Conservation (phyloP, 2,329 filamentous ascomycete species). For the Fusarium armeniacum region DNA sequence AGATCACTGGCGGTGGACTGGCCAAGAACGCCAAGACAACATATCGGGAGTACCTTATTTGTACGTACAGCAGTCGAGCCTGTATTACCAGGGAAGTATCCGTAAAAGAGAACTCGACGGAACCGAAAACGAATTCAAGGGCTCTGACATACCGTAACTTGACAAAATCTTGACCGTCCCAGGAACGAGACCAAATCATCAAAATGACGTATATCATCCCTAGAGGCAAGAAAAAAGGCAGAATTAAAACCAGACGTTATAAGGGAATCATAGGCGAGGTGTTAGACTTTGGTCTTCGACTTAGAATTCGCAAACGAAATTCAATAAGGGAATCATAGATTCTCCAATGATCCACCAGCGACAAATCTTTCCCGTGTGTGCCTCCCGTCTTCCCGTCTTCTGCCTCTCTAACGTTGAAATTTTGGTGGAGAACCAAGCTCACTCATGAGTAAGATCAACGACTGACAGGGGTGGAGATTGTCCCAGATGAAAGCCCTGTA, state of each 20-base stretch:
- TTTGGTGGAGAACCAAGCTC: constrained; percentile 40
- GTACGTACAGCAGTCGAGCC: background rate
- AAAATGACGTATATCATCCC: background rate
- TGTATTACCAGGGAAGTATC: constrained; percentile 1
- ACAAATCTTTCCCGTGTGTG: constrained; percentile 3
- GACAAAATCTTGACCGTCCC: background rate
- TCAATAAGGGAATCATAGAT: background rate
- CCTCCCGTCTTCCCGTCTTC: constrained; percentile 8
- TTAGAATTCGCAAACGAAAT: too few species aligned
- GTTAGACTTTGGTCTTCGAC: too few species aligned
- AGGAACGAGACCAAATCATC: background rate
- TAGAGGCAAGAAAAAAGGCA: too few species aligned
- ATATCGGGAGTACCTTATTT: constrained; percentile 35
- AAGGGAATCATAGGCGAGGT: too few species aligned
- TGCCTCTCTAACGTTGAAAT: constrained; percentile 31
- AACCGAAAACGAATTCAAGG: constrained; percentile 15
- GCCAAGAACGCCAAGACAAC: constrained; percentile 38
- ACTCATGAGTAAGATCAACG: constrained; percentile 32
- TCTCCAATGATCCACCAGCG: background rate
- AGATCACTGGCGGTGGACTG: constrained; percentile 36
- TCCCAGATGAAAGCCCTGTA: background rate
- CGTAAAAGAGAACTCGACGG: background rate
- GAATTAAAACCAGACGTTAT: too few species aligned
- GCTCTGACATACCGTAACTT: constrained; percentile 2
- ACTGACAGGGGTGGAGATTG: constrained; percentile 26